These are phyloP conservation scores for Cordyceps fumosorosea DNA, from an alignment of 2,329 filamentous ascomycete genomes.

Conservation along the genomic window DNA sequence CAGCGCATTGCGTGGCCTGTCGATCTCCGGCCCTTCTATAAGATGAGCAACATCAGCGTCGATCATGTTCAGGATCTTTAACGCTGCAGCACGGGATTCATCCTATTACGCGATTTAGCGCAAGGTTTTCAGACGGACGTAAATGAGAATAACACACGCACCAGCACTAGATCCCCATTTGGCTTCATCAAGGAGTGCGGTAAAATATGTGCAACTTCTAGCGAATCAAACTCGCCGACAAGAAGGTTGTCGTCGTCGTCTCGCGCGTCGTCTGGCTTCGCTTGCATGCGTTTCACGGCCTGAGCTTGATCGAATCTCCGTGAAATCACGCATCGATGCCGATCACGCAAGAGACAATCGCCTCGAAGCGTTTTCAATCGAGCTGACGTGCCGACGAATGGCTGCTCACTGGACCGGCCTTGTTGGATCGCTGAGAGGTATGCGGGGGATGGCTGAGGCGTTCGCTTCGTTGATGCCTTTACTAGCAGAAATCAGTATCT, in stretches of 20 bases:
- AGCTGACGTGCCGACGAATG: constrained; percentile 8
- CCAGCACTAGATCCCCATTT: constrained; percentile 5
- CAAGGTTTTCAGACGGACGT: background rate
- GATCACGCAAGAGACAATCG: constrained; percentile 13
- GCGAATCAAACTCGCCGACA: constrained; percentile 5
- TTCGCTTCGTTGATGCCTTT: constrained; percentile 10
- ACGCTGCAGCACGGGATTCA: constrained; percentile 24
- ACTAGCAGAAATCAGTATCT: constrained; percentile 4
- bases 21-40: constrained; percentile 33
- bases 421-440: constrained; percentile 10
- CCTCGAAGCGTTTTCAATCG: constrained; percentile 12
- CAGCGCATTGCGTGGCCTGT: constrained; percentile 32
- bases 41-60: constrained; percentile 28
- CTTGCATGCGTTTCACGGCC: constrained; percentile 3
- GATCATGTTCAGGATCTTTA: constrained; percentile 37
- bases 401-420: background rate
- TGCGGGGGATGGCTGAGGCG: constrained; percentile 12
- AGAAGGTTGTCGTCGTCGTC: constrained; percentile 14
- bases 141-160: constrained; percentile 4
- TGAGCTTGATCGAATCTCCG: constrained; percentile 9
- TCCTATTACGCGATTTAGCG: constrained; percentile 14
- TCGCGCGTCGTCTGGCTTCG: background rate
- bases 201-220: too few species aligned
- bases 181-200: constrained; percentile 15
- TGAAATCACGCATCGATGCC: constrained; percentile 14